phyloP scores from a whole-genome alignment of 129 eudicot genomes.

The Helianthus annuus region DNA sequence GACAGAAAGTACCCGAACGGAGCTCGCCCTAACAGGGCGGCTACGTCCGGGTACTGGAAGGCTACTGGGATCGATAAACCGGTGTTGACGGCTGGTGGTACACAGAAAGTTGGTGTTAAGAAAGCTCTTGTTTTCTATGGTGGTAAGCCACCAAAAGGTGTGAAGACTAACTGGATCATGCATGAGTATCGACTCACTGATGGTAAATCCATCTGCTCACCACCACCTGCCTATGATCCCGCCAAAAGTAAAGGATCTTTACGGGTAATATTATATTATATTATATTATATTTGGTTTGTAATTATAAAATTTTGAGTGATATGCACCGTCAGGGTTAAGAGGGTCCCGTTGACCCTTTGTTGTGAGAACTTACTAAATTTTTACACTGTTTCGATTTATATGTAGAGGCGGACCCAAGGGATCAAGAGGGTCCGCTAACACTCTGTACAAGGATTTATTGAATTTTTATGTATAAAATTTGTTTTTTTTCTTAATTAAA shows the following conservation, averaged over 20 bases:
- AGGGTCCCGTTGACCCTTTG: too few species aligned
- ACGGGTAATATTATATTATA: slow-evolving; percentile 46
- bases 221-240: slow-evolving; percentile 69
- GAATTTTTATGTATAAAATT: too few species aligned
- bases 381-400: too few species aligned
- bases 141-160: slow-evolving; percentile 88
- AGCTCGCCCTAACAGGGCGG: slow-evolving; percentile 89
- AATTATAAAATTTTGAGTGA: not conserved
- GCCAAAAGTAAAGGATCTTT: slow-evolving; percentile 64
- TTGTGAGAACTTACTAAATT: too few species aligned
- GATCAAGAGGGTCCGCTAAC: too few species aligned
- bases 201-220: slow-evolving; percentile 47
- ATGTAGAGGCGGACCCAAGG: too few species aligned
- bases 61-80: slow-evolving; percentile 95
- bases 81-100: slow-evolving; percentile 64
- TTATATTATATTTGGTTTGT: not conserved
- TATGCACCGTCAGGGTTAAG: too few species aligned
- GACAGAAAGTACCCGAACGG: slow-evolving; percentile 95
- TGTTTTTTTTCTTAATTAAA: too few species aligned
- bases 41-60: slow-evolving; percentile 91
- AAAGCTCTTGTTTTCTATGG: slow-evolving; percentile 89
- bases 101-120: slow-evolving; percentile 83
- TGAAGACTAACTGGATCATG: slow-evolving; percentile 95
- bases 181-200: slow-evolving; percentile 78
- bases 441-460: too few species aligned